Conservation (phyloP, 2,329 filamentous ascomycete genomes). For the Cladobotryum protrusum region DNA sequence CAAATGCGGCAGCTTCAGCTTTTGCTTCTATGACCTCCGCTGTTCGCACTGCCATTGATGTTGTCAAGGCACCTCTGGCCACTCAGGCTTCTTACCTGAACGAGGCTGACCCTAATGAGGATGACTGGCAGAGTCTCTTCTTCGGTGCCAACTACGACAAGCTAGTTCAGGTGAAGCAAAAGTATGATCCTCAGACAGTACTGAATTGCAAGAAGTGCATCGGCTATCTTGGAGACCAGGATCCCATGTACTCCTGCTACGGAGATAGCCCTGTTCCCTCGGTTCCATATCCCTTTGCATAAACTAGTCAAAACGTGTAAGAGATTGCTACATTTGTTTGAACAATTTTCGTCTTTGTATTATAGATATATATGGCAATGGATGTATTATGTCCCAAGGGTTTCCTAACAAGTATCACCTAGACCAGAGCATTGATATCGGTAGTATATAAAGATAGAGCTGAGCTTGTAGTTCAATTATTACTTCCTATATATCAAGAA, state of each 20-base stretch:
- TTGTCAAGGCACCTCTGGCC: background rate
- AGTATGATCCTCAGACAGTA: slow-evolving; percentile 37
- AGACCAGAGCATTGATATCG: no score
- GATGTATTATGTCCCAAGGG: no score
- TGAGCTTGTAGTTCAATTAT: no score
- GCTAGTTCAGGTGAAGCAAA: slow-evolving; percentile 41
- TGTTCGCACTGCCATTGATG: background rate
- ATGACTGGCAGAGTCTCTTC: slow-evolving; percentile 37
- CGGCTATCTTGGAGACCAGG: background rate
- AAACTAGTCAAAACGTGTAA: no score
- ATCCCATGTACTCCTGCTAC: slow-evolving; percentile 7
- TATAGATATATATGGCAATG: no score
- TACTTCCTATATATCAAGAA: no score
- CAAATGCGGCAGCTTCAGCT: slow-evolving; percentile 35
- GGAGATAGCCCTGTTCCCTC: background rate
- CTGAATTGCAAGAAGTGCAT: slow-evolving; percentile 3
- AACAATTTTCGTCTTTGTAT: no score
- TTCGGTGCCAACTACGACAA: slow-evolving; percentile 40
- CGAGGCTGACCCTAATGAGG: slow-evolving; percentile 43
- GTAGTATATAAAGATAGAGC: no score
- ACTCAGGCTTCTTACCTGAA: slow-evolving; percentile 37
- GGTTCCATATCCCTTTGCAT: background rate
- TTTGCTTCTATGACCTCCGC: background rate
- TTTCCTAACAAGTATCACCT: no score
- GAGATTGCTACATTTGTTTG: no score